phyloP scores from a whole-genome alignment of 805 yeast genomes.

The Starmerella vaccinii region DNA sequence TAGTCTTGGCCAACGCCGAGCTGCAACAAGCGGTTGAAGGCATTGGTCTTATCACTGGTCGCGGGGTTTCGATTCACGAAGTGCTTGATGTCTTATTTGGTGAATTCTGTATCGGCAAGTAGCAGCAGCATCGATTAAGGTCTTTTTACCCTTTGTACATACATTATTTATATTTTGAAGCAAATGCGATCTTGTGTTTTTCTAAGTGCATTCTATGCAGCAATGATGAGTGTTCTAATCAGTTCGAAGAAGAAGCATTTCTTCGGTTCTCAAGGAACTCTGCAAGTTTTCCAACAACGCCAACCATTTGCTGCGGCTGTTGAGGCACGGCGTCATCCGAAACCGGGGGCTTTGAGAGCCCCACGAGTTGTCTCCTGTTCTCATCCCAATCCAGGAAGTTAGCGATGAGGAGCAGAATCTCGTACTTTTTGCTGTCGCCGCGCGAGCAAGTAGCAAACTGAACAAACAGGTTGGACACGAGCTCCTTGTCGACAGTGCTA shows the following conservation, averaged over 20 bases:
- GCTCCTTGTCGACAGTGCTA: conserved; percentile 74
- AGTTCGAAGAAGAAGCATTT: conserved; percentile 27
- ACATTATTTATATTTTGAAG: too few species aligned
- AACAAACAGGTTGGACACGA: conserved; percentile 73
- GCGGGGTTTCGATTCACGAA: conserved; percentile 79
- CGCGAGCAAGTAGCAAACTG: conserved; percentile 81
- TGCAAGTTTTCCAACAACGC: conserved; percentile 34
- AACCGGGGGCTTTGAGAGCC: conserved; percentile 22
- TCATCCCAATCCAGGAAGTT: conserved; percentile 85
- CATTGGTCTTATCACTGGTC: conserved; percentile 86
- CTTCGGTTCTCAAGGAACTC: conserved; percentile 27
- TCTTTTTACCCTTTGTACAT: too few species aligned
- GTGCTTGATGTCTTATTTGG: conserved; percentile 84
- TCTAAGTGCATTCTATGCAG: background rate
- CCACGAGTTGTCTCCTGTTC: conserved; percentile 32
- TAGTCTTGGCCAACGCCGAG: conserved; percentile 71
- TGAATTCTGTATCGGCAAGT: conserved; percentile 89
- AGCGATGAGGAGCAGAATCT: conserved; percentile 74
- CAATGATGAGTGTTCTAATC: background rate
- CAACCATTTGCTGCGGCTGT: conserved; percentile 26
- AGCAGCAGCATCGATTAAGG: too few species aligned
- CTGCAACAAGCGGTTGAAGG: conserved; percentile 68
- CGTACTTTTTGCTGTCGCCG: conserved; percentile 90
- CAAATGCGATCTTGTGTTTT: too few species aligned
- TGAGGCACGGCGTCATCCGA: conserved; percentile 5